Conservation (phyloP, 2,329 filamentous ascomycete species). For the Sporothrix curviconia region DNA sequence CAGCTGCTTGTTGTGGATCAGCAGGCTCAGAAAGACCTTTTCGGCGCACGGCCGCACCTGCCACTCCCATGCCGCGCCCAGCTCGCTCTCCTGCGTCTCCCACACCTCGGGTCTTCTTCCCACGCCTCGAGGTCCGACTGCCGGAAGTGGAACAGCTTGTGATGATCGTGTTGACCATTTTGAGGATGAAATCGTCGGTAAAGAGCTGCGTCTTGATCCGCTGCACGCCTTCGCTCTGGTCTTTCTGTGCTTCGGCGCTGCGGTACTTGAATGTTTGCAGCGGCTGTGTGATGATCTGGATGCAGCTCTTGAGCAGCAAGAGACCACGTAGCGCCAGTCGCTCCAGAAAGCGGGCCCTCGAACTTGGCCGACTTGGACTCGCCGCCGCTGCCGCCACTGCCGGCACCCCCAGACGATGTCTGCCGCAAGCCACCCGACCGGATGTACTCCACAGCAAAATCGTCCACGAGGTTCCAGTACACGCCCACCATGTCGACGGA, state of each 20-base stretch:
- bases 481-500: constrained; percentile 69
- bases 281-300: constrained; percentile 78
- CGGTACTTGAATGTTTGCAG: constrained; percentile 78
- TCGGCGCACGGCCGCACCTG: constrained; percentile 88
- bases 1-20: constrained; percentile 80
- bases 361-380: constrained; percentile 39
- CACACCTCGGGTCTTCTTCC: constrained; percentile 92
- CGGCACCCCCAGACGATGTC: constrained; percentile 30
- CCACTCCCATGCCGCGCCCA: constrained; percentile 83
- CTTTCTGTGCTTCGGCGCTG: constrained; percentile 64
- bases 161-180: constrained; percentile 79
- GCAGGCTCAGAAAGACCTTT: constrained; percentile 84
- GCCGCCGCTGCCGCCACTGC: constrained; percentile 27
- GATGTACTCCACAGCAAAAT: constrained; percentile 68
- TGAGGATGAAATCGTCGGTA: constrained; percentile 66
- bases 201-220: constrained; percentile 69
- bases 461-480: constrained; percentile 78
- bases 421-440: constrained; percentile 51
- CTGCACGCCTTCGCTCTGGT: constrained; percentile 63
- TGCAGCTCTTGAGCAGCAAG: constrained; percentile 71
- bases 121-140: constrained; percentile 80
- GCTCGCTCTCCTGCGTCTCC: constrained; percentile 82
- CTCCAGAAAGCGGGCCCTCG: constrained; percentile 63
- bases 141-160: constrained; percentile 85
- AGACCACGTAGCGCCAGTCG: constrained; percentile 77